phyloP scores from a whole-genome alignment of 2,329 filamentous ascomycete genomes.

The Colletotrichum costaricense region DNA sequence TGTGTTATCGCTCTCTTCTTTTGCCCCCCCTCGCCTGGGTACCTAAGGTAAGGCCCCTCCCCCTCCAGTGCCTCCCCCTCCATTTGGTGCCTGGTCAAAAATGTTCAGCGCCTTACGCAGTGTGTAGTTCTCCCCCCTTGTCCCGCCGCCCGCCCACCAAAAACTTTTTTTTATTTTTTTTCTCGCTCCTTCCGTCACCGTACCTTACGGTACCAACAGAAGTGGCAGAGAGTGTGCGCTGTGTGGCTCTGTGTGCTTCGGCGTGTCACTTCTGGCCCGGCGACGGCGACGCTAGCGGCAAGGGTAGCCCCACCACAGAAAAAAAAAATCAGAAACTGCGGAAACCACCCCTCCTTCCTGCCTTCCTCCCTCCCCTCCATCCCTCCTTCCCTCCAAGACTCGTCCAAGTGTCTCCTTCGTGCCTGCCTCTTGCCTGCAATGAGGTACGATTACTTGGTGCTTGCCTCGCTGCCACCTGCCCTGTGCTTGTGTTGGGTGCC shows the following conservation, averaged over 20 bases:
- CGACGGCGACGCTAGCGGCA: slow-evolving; percentile 36
- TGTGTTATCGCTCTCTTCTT: slow-evolving; percentile 30
- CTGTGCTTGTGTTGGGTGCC: neutral
- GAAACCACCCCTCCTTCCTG: slow-evolving; percentile 40
- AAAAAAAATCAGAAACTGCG: slow-evolving; percentile 35
- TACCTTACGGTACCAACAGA: neutral
- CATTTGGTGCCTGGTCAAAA: neutral
- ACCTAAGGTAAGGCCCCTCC: neutral
- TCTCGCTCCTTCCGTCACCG: slow-evolving; percentile 4
- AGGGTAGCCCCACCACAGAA: slow-evolving; percentile 31
- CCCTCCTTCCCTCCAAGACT: neutral
- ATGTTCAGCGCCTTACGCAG: neutral
- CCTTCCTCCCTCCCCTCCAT: slow-evolving; percentile 5
- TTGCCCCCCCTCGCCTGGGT: neutral
- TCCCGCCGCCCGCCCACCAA: slow-evolving; percentile 33
- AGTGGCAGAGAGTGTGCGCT: neutral
- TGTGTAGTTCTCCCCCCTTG: neutral
- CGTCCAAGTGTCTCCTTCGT: too few species aligned
- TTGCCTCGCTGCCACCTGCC: slow-evolving; percentile 6
- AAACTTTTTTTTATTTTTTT: slow-evolving; percentile 38
- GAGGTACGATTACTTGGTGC: neutral
- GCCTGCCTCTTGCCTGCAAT: neutral
- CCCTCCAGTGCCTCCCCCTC: neutral
- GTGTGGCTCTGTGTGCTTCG: neutral
- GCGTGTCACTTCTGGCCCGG: slow-evolving; percentile 28